Evolutionary conservation across 179 eudicot genomes (phyloP), one percentile per base, ranked within the genome.

Genomic region (Amaranthus tricolor): DNA sequence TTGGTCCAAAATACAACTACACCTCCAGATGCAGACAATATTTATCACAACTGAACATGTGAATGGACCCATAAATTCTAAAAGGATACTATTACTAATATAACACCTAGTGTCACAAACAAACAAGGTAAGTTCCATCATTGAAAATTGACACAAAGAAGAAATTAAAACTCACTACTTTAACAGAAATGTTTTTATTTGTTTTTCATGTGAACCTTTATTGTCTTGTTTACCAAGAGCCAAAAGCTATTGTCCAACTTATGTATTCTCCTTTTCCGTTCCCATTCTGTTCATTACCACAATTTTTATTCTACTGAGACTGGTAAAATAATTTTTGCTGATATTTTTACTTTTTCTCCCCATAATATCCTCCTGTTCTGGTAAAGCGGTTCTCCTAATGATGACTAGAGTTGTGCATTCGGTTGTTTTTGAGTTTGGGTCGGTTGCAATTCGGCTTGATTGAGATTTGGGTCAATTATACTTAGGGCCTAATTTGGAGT

Each of bases 131-230:
- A 19, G 60, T 72, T 45, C 45, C 40, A 52, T 62, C 76, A 78
- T 50, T 15, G 52, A 51, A 14, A 66, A 59, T 69, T 43, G 68
- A 45, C 70, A 76, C 40, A 24, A 16, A 51, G 14, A 72, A 65
- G 47, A 56, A 72, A 20, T 17, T 73, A 56, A 45, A 72, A 40
- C 17, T 44, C 51, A 68, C 13, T 16, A 50, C 45, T 20, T 51
- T 7, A 6, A 73, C 66, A 49, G n/a, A n/a, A 53, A 24, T 61
- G 58, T 21, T 66, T 60, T 49, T 10, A 52, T 77, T 24, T 16
- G 56, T 60, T 4, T 52, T 51, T 48, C 82, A 79, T 74, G 82
- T 79, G 82, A 79, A 51, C 24, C 45, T 62, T 21, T 60, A 45
- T 79, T 74, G 82, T 79, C 77, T 74, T 73, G 52, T 47, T 49